Percentiles rank a stretch among this genome's conserved stretches.
These are phyloP conservation scores for Huntiella bhutanensis DNA, from an alignment of 2,329 filamentous ascomycete genomes.

Conservation along the genomic window DNA sequence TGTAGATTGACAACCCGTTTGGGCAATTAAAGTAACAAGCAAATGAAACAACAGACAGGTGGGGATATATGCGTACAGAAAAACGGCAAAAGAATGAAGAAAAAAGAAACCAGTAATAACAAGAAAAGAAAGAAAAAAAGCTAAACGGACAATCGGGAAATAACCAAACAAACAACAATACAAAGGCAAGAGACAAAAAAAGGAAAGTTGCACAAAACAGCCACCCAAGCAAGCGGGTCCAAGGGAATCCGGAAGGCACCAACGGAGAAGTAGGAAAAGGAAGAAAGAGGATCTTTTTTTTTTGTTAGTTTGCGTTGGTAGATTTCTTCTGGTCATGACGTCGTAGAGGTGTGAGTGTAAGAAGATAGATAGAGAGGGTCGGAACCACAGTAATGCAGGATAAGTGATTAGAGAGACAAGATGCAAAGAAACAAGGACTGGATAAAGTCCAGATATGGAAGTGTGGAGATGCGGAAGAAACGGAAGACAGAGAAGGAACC, in stretches of 20 bases:
- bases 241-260: background rate
- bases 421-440: background rate
- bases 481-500: background rate
- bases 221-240: background rate
- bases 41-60: background rate
- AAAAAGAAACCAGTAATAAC: background rate
- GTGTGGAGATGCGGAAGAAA: no score
- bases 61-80: conserved; percentile 2
- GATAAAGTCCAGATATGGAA: no score
- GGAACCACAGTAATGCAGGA: background rate
- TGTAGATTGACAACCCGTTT: background rate
- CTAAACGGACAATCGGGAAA: background rate
- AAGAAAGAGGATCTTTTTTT: conserved; percentile 1
- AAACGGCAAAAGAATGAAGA: background rate
- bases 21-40: background rate
- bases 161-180: background rate
- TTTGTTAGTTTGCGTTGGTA: background rate
- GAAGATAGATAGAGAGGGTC: background rate
- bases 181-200: background rate
- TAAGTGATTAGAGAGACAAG: background rate
- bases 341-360: conserved; percentile 1
- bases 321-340: conserved; percentile 6
- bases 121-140: background rate
- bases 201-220: background rate
- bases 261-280: conserved; percentile 1